These are phyloP conservation scores for Aspergillus sp. DNA, from an alignment of 2,329 filamentous ascomycete genomes.

Conservation along the genomic window DNA sequence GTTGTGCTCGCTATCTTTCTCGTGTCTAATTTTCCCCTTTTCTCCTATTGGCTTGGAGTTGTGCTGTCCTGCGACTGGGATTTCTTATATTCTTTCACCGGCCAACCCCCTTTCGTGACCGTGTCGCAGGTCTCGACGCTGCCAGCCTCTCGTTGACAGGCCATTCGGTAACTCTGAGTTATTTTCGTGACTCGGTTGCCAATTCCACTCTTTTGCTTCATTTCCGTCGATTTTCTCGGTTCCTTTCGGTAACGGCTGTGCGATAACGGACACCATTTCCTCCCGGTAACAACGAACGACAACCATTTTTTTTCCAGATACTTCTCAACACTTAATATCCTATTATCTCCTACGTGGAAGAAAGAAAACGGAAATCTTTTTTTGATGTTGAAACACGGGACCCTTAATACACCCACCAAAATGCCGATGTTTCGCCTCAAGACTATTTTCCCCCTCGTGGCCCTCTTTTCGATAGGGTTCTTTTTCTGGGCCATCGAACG, in stretches of 20 bases:
- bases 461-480: slow-evolving; percentile 37
- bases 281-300: slow-evolving; percentile 2
- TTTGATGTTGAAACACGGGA: slow-evolving; percentile 32
- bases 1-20: slow-evolving; percentile 15
- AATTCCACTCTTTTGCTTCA: slow-evolving; percentile 22
- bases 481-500: slow-evolving; percentile 44
- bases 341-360: neutral
- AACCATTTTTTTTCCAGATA: slow-evolving; percentile 8
- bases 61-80: neutral
- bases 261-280: slow-evolving; percentile 9
- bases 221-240: slow-evolving; percentile 3
- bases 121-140: slow-evolving; percentile 36
- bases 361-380: slow-evolving; percentile 1
- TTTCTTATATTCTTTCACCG: neutral
- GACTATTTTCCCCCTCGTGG: slow-evolving; percentile 39
- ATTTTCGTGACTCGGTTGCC: slow-evolving; percentile 11
- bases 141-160: slow-evolving; percentile 36
- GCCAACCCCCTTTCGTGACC: slow-evolving; percentile 18
- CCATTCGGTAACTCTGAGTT: slow-evolving; percentile 16
- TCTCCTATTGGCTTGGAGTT: slow-evolving; percentile 1
- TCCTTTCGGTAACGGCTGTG: slow-evolving; percentile 6
- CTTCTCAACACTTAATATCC: slow-evolving; percentile 15
- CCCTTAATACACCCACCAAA: slow-evolving; percentile 27
- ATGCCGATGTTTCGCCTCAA: slow-evolving; percentile 42
- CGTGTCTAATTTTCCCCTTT: neutral